Evolutionary conservation across 352 stramenopile genomes (phyloP), one percentile per base, ranked within the genome.

Genomic region (Globisporangium middletonii): DNA sequence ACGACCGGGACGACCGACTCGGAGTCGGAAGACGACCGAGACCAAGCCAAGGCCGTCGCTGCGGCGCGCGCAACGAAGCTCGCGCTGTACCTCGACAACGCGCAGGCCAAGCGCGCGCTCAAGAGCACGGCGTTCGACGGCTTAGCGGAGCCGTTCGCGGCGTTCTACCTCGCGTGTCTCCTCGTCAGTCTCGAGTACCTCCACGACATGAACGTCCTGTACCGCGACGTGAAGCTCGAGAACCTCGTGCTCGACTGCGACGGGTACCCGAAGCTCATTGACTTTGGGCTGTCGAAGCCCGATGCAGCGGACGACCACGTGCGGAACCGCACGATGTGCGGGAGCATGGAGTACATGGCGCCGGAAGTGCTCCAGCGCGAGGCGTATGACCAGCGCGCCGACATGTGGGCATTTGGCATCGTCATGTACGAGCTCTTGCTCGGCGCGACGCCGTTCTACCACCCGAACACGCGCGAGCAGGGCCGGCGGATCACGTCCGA

Each of bases 151-250:
- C 64, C 83, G 44, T 67, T 80, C 50, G 74, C 78, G 0, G 69
- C 72, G 19, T 98, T 98, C 65, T 98, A 98, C 59, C 69, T 94
- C 7, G 81, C 79, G 3, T 95, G 96, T 61, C 94, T 98, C 56
- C 63, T 87, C 18, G 74, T 75, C 45, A 88, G 75, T 12, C 64
- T 92, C 35, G 70, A 85, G 65, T 93, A 92, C 44, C 64, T 95
- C 19, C 85, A 95, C 60, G 69, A 62, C 9, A 59, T 83, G 37
- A 73, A 70, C 23, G 67, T 90, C 61, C 68, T 95, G 30, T 96
- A 96, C 55, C 84, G 88, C 9, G 89, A 96, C 62, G 64, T 97
- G n/a, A 97, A 97, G 65, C 77, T 90, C 9, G 88, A 97, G 64
- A 97, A 96, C 62, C 60, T 96, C 12, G 75, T 96, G 42, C 65